phyloP scores from a whole-genome alignment of 2,329 filamentous ascomycete species.

The Botryotinia narcissicola region DNA sequence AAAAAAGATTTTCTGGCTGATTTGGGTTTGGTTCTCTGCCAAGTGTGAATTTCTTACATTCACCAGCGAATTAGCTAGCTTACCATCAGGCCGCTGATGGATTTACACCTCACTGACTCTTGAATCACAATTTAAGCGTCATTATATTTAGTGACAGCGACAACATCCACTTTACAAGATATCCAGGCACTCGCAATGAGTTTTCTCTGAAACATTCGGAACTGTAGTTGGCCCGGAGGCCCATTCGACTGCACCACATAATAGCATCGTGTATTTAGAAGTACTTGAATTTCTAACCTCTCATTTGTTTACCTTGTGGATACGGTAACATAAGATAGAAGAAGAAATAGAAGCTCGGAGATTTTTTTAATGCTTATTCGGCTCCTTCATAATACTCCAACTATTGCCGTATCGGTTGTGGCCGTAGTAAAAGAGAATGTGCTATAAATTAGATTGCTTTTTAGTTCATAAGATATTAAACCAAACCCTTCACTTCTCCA shows the following conservation, averaged over 20 bases:
- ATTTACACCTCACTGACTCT: no score
- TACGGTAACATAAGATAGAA: neutral
- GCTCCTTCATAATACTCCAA: neutral
- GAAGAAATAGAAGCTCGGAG: neutral
- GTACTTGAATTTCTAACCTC: rapidly evolving
- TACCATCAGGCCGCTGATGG: no score
- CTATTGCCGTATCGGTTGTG: neutral
- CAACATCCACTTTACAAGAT: neutral
- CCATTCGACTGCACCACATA: neutral
- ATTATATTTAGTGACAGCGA: neutral
- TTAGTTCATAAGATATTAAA: rapidly evolving
- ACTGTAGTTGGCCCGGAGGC: neutral
- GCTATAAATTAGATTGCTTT: neutral
- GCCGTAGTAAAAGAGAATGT: neutral
- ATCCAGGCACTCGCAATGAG: neutral
- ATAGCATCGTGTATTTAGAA: neutral
- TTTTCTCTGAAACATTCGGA: neutral
- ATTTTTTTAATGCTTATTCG: neutral
- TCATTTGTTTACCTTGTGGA: neutral
- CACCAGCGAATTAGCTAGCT: neutral
- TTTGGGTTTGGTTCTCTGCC: neutral
- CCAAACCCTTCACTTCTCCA: no score
- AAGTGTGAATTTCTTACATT: neutral
- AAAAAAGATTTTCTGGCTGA: neutral
- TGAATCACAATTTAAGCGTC: no score